Conservation (phyloP, 345 rosid genomes). For the Tarenaya hassleriana region DNA sequence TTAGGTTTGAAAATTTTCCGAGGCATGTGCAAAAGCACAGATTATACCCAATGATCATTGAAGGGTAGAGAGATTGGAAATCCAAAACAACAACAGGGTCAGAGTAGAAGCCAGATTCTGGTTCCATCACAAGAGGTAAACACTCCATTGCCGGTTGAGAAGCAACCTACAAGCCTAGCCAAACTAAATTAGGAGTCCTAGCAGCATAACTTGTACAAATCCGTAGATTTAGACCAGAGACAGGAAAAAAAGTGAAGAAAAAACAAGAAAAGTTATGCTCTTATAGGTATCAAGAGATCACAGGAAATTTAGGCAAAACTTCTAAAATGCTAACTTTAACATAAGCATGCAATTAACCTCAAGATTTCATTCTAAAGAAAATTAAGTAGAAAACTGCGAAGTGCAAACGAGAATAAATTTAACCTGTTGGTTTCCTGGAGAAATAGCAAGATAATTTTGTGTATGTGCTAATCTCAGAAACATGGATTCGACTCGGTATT, state of each 20-base stretch:
- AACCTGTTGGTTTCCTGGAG: conserved; percentile 95
- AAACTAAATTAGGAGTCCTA: conserved; percentile 5
- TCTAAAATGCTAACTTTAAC: too few relatives aligned
- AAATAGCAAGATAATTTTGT: conserved; percentile 87
- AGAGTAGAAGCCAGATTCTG: conserved; percentile 85
- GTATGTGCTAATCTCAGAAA: conserved; percentile 88
- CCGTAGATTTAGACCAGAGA: neutral
- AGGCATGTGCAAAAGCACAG: conserved; percentile 94
- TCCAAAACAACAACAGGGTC: conserved; percentile 96
- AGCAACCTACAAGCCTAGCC: conserved; percentile 59
- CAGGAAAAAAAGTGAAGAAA: neutral
- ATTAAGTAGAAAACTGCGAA: conserved; percentile 5
- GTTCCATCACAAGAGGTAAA: conserved; percentile 96
- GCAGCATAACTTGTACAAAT: conserved; percentile 5
- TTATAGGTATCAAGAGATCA: neutral
- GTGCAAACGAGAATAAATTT: neutral
- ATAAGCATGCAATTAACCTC: neutral
- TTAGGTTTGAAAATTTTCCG: conserved; percentile 64
- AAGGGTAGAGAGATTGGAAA: conserved; percentile 96
- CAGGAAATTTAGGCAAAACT: too few relatives aligned
- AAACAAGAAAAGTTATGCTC: neutral
- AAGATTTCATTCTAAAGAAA: neutral
- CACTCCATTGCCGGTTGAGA: conserved; percentile 99
- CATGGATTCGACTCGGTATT: conserved; percentile 98
- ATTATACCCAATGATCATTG: conserved; percentile 93